Evolutionary conservation across 495 filamentous ascomycete species (phyloP), one percentile per base, ranked within the genome.

Genomic region (Aspergillus nanangensis): DNA sequence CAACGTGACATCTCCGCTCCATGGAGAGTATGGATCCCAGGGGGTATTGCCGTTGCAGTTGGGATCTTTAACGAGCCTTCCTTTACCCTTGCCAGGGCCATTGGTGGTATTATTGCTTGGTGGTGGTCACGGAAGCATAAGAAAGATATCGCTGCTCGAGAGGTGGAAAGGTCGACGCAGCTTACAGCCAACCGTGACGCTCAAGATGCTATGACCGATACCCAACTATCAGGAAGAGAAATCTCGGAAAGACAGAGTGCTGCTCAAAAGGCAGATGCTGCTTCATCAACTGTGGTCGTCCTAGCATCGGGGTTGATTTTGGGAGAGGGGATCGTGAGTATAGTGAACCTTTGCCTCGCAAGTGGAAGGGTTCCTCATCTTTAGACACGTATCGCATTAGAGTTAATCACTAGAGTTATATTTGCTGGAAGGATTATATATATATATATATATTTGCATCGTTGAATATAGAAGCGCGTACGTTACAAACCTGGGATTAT

Each of bases 31-130:
- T 74, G 70, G 50, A 75, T 98, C 19, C 93, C 93, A 0, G 90
- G 93, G 2, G 93, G 93, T 1, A 97, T 98, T 64, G 93, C 93
- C 25, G 90, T 96, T 27, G 91, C 91, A 31, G 88, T 96, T 58
- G 90, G 93, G 22, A 98, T 98, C 80, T 99, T 97, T 69, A 99
- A 97, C 56, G 85, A 88, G 2, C 94, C 94, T 0, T 93, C 88
- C 0, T 99, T 99, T 55, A 97, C 94, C 0, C 75, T 99, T 3
- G 91, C 94, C 2, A 69, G 94, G 38, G 85, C 88, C 2, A 84
- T 90, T 9, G 94, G 94, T 7, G 94, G 93, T 2, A 45, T 94
- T 27, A 62, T 95, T 37, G 82, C 80, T 49, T 95, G 88, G 85
- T 95, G 87, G 74, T 75, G 69, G 69, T 49, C 63, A 8, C 61